These are phyloP conservation scores for Apiotrichum laibachii DNA, from an alignment of 1,284 basidiomycete species.

Conservation along the genomic window DNA sequence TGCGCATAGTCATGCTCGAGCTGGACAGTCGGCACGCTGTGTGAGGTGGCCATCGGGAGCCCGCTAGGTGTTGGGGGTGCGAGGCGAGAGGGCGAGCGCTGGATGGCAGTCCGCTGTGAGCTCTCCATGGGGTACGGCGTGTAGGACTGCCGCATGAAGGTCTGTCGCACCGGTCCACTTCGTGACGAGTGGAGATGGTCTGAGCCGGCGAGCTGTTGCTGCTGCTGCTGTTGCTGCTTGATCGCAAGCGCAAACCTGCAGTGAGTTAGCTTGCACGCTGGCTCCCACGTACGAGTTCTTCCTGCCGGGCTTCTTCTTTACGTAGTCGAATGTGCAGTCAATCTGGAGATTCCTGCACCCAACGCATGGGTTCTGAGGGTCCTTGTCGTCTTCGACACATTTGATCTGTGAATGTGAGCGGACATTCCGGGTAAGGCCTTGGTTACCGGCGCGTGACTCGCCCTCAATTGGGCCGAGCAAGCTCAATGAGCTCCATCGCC, in stretches of 20 bases:
- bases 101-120: background rate
- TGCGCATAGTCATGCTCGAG: background rate
- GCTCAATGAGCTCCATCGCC: too few relatives aligned
- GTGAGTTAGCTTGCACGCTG: background rate
- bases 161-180: background rate
- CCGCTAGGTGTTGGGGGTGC: background rate
- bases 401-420: conserved; percentile 30
- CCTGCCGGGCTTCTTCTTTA: conserved; percentile 48
- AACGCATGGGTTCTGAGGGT: conserved; percentile 27
- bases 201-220: background rate
- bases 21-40: background rate
- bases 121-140: conserved; percentile 4
- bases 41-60: background rate
- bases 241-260: conserved; percentile 15
- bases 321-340: conserved; percentile 44
- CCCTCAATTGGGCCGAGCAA: too few relatives aligned
- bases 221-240: conserved; percentile 2
- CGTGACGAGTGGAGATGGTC: background rate
- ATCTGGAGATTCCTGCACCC: conserved; percentile 44
- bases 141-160: conserved; percentile 3
- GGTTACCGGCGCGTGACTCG: too few relatives aligned
- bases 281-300: conserved; percentile 41
- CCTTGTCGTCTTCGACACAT: conserved; percentile 30
- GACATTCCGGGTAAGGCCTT: too few relatives aligned
- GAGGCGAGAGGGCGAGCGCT: background rate